Base-by-base conservation (phyloP, 2,329 filamentous ascomycete genomes). In the Penicillium sp. region DNA sequence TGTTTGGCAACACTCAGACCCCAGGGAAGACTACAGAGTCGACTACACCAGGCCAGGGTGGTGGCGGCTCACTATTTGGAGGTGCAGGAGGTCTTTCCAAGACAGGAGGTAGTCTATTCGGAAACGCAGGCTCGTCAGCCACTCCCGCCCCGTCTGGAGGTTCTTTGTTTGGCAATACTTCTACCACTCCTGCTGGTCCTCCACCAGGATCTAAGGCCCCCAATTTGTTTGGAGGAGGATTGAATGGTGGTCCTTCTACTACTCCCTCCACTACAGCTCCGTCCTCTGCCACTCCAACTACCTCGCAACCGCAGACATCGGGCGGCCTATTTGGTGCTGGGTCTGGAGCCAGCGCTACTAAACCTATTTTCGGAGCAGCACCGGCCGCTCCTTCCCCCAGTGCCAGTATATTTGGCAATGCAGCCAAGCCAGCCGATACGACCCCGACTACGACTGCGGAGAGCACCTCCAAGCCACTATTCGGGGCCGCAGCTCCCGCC, bases 161-260 rank as follows among this genome's bases (percentile, higher is more conserved):
- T n/a, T 43, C 45, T 34, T 33, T 66, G 31, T 71, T 72, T 43
- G 61, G 58, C 30, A 67, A 62, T 40, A 51, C 63, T 33, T 75
- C 73, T 11, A 75, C 73, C 13, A 76, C 73, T 20, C 74, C 74
- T 34, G 72, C 72, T 37, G 72, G 72, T 5, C 71, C 70, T 45
- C 73, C 73, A 18, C 71, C 72, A 5, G 53, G 33, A 37, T 45
- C 50, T 2, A 56, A 65, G 38, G 45, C 63, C 21, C 48, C 51
- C 10, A 49, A 41, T 32, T 45, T 58, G 6, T 63, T 64, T 43
- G 58, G 58, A 20, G 58, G 58, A 20, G 46, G 37, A 4, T 17
- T 48, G 47, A 65, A 59, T 34, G 42, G 58, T 27, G 52, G 53
- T 18, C 43, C 55, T 21, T 47, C 52, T 23, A 44, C 41, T 27